Evolutionary conservation across 495 filamentous ascomycete genomes (phyloP).

Genomic region (Penicillium riverlandense): DNA sequence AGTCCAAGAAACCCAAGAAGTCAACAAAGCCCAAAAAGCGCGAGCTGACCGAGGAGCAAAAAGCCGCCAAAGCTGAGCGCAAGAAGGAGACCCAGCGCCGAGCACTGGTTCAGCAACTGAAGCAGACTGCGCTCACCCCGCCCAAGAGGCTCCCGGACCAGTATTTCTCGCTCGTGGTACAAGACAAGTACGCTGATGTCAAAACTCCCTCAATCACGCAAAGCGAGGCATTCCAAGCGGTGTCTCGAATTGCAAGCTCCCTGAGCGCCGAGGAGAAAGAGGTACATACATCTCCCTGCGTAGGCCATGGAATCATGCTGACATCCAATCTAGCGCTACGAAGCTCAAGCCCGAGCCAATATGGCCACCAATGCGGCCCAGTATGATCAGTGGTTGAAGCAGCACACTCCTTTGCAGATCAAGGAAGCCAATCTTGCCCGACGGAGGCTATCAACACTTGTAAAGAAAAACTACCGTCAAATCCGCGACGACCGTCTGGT

Average conservation of each 20-base stretch:
- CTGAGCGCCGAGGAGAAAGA: constrained; percentile 18
- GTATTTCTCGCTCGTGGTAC: constrained; percentile 15
- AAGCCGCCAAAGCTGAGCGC: constrained; percentile 6
- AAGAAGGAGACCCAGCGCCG: constrained; percentile 11
- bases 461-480: constrained; percentile 2
- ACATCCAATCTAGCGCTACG: constrained; percentile 32
- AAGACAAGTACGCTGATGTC: constrained; percentile 9
- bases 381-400: constrained; percentile 52
- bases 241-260: constrained; percentile 10
- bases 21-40: constrained; percentile 9
- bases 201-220: background rate
- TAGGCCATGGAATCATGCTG: constrained; percentile 1
- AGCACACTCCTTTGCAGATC: constrained; percentile 50
- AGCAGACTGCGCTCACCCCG: constrained; percentile 21
- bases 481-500: constrained; percentile 55
- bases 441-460: constrained; percentile 27
- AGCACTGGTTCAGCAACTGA: constrained; percentile 21
- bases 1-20: constrained; percentile 2
- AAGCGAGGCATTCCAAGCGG: constrained; percentile 11
- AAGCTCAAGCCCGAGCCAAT: constrained; percentile 43
- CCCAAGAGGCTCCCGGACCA: constrained; percentile 20
- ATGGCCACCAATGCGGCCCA: constrained; percentile 33
- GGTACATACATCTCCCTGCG: constrained; percentile 16
- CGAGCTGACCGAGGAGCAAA: constrained; percentile 22
- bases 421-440: constrained; percentile 59